Conservation (phyloP, 2,329 filamentous ascomycete genomes). For the Fusarium humuli region DNA sequence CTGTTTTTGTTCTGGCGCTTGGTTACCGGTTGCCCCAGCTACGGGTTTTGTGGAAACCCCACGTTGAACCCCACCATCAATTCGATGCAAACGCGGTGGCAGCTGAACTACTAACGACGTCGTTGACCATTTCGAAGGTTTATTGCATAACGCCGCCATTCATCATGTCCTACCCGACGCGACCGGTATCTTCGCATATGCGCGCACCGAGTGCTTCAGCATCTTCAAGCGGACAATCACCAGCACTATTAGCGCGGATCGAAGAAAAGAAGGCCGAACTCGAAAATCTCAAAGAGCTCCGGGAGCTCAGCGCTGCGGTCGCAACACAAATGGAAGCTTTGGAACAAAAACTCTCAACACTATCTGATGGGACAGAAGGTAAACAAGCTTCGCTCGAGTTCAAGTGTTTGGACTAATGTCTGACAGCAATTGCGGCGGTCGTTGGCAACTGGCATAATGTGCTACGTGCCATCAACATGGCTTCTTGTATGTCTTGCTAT, state of each 20-base stretch:
- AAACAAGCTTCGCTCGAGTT: slow-evolving; percentile 17
- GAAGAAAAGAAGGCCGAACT: slow-evolving; percentile 88
- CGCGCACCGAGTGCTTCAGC: slow-evolving; percentile 69
- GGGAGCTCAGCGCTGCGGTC: slow-evolving; percentile 81
- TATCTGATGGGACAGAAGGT: slow-evolving; percentile 87
- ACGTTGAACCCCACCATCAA: slow-evolving; percentile 46
- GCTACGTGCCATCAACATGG: slow-evolving; percentile 86
- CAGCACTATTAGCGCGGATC: slow-evolving; percentile 78
- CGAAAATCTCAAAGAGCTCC: slow-evolving; percentile 80
- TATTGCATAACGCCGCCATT: neutral
- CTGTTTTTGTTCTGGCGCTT: slow-evolving; percentile 46
- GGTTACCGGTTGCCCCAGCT: slow-evolving; percentile 48
- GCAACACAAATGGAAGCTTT: slow-evolving; percentile 86
- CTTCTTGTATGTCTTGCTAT: slow-evolving; percentile 72
- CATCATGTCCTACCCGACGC: slow-evolving; percentile 68
- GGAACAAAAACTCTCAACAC: slow-evolving; percentile 79
- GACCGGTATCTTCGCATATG: slow-evolving; percentile 73
- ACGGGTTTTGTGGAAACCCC: slow-evolving; percentile 35
- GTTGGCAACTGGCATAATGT: slow-evolving; percentile 91
- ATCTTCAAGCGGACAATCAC: slow-evolving; percentile 70
- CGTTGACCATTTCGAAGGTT: slow-evolving; percentile 6
- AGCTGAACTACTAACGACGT: slow-evolving; percentile 15
- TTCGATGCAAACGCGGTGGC: slow-evolving; percentile 31
- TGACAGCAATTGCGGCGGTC: slow-evolving; percentile 81
- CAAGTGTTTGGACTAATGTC: slow-evolving; percentile 36